A percentile compares a stretch with the other conserved stretches of the same genome.
Evolutionary conservation across 78 protist species (phyloP).

Genomic region (Speleostelium caveatum): DNA sequence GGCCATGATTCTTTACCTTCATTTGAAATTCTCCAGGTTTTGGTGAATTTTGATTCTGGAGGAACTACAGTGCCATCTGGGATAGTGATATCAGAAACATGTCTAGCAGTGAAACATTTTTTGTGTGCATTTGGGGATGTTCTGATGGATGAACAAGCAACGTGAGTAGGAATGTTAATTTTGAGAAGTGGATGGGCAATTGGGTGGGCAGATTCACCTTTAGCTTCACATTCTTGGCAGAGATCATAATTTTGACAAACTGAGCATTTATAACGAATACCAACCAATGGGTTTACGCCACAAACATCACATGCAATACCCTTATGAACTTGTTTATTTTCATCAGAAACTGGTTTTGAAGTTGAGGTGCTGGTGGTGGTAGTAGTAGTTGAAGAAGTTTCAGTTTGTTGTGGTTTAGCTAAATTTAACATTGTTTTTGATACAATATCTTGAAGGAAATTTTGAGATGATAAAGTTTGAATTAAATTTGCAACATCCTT

Average conservation of each 20-base stretch:
- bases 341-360: neutral
- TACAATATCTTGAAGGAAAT: constrained; percentile 7
- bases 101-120: constrained; percentile 44
- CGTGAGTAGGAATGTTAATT: constrained; percentile 39
- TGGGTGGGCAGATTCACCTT: constrained; percentile 47
- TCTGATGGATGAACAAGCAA: neutral
- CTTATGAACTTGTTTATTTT: constrained; percentile 23
- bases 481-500: neutral
- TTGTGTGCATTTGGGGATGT: neutral
- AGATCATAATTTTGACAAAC: constrained; percentile 80
- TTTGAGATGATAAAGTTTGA: neutral
- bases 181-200: constrained; percentile 44
- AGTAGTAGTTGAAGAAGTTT: neutral
- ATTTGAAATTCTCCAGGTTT: constrained; percentile 80
- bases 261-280: constrained; percentile 78
- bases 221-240: constrained; percentile 44
- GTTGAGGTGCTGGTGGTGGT: neutral
- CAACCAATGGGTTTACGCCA: constrained; percentile 1
- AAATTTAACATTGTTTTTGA: neutral
- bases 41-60: constrained; percentile 54
- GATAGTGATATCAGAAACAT: constrained; percentile 74
- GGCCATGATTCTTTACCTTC: constrained; percentile 78
- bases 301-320: constrained; percentile 82
- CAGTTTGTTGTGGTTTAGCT: neutral
- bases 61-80: constrained; percentile 73